Evolutionary conservation across 805 yeast species (phyloP).

Genomic region (Yamadazyma ubonensis): DNA sequence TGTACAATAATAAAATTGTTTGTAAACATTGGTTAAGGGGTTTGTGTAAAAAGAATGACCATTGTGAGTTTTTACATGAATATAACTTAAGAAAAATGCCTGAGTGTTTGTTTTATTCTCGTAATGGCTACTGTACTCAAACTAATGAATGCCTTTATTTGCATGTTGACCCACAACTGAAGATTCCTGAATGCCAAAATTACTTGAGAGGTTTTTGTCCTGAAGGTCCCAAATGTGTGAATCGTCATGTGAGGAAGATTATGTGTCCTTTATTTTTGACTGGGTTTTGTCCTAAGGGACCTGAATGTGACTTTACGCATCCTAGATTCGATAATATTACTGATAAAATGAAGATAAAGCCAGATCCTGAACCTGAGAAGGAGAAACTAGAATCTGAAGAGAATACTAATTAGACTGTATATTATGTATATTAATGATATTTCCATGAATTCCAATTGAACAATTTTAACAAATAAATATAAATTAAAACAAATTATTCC

Average conservation of each 20-base stretch:
- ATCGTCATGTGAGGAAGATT: conserved; percentile 73
- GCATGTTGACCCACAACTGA: conserved; percentile 86
- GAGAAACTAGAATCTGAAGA: conserved; percentile 18
- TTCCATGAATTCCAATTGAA: too few relatives aligned
- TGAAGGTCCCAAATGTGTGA: conserved; percentile 82
- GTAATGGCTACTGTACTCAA: conserved; percentile 85
- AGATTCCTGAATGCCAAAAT: conserved; percentile 83
- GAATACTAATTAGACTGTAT: too few relatives aligned
- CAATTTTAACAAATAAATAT: too few relatives aligned
- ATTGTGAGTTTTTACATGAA: conserved; percentile 95
- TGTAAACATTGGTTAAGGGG: conserved; percentile 99
- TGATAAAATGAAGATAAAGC: conserved; percentile 42
- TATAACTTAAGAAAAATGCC: conserved; percentile 94
- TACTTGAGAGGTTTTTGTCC: conserved; percentile 90
- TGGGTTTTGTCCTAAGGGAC: conserved; percentile 93
- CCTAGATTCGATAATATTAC: conserved; percentile 64
- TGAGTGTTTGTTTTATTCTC: conserved; percentile 84
- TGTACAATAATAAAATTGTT: conserved; percentile 62
- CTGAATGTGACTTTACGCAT: conserved; percentile 75
- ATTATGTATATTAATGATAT: too few relatives aligned
- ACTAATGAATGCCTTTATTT: conserved; percentile 90
- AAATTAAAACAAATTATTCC: too few relatives aligned
- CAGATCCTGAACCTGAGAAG: conserved; percentile 37
- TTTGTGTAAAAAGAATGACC: conserved; percentile 92
- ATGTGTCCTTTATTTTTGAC: conserved; percentile 78